phyloP scores from a whole-genome alignment of 345 rosid species.

The Brassica cretica region DNA sequence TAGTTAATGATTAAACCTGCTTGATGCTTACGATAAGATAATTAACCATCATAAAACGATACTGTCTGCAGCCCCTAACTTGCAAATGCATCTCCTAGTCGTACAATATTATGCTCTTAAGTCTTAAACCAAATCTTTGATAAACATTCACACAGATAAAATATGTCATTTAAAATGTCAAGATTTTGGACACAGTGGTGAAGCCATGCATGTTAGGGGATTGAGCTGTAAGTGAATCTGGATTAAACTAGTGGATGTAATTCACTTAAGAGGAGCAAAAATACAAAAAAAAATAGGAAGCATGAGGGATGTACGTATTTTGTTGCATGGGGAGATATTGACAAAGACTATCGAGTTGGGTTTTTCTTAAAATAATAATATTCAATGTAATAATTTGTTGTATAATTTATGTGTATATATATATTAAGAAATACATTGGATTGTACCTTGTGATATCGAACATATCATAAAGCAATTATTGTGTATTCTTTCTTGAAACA shows the following conservation, averaged over 20 bases:
- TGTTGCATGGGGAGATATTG: slow-evolving; percentile 41
- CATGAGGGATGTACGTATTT: slow-evolving; percentile 39
- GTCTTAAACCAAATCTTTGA: not conserved
- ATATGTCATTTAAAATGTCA: not conserved
- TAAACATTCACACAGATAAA: not conserved
- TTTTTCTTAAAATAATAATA: not conserved
- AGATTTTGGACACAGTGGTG: not conserved
- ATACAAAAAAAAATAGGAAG: slow-evolving; percentile 16
- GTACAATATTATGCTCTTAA: not conserved
- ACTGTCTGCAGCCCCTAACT: not conserved
- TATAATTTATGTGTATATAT: not conserved
- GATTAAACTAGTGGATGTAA: slow-evolving; percentile 9
- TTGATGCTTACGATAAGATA: not conserved
- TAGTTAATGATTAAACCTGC: not conserved
- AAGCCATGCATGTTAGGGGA: not conserved
- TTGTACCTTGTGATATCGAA: slow-evolving; percentile 22
- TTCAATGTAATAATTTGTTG: not conserved
- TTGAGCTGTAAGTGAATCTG: not conserved
- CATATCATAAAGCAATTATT: slow-evolving; percentile 18
- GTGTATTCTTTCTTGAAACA: slow-evolving; percentile 25
- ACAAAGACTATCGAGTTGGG: slow-evolving; percentile 36
- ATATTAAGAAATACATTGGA: not conserved
- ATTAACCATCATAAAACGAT: not conserved
- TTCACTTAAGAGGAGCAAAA: slow-evolving; percentile 14
- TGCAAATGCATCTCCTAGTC: not conserved